Percentiles rank a stretch among this genome's conserved stretches.
Evolutionary conservation across 495 filamentous ascomycete species (phyloP).

Genomic region (Talaromyces thailandensis): DNA sequence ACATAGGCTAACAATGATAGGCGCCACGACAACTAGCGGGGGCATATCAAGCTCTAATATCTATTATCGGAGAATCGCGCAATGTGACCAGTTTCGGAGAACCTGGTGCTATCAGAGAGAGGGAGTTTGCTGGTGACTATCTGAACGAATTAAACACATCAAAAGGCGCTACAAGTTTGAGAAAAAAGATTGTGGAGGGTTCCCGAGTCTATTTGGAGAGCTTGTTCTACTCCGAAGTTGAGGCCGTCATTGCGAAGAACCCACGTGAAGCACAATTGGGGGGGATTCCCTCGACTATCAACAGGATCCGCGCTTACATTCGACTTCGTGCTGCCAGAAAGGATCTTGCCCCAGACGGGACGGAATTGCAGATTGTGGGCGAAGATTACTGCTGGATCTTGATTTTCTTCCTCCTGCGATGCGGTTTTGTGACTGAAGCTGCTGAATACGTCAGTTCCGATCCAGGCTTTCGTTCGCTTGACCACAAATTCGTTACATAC

Average conservation of each 20-base stretch:
- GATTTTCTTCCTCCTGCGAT: conserved; percentile 84
- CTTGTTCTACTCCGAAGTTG: conserved; percentile 61
- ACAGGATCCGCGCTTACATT: conserved; percentile 88
- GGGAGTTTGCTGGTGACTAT: conserved; percentile 68
- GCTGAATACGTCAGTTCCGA: conserved; percentile 77
- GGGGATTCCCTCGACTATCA: conserved; percentile 75
- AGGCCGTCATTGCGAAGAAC: conserved; percentile 66
- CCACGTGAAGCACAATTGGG: conserved; percentile 84
- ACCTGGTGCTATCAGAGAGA: conserved; percentile 52
- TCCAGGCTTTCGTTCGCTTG: conserved; percentile 75
- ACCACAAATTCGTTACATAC: conserved; percentile 84
- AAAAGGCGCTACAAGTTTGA: conserved; percentile 46
- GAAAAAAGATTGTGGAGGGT: conserved; percentile 68
- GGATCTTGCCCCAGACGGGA: conserved; percentile 68
- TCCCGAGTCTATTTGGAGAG: conserved; percentile 69
- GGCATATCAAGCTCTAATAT: conserved; percentile 68
- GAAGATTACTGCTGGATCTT: conserved; percentile 84
- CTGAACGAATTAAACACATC: conserved; percentile 62
- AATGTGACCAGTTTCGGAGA: conserved; percentile 42
- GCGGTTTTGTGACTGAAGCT: conserved; percentile 75
- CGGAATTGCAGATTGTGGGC: conserved; percentile 62
- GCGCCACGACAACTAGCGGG: conserved; percentile 60
- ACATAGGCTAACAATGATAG: conserved; percentile 19
- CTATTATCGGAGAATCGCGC: conserved; percentile 59
- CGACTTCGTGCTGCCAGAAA: conserved; percentile 64